phyloP scores from a whole-genome alignment of 768 basidiomycete species.

The Tylopilus plumbeoviolaceoides region DNA sequence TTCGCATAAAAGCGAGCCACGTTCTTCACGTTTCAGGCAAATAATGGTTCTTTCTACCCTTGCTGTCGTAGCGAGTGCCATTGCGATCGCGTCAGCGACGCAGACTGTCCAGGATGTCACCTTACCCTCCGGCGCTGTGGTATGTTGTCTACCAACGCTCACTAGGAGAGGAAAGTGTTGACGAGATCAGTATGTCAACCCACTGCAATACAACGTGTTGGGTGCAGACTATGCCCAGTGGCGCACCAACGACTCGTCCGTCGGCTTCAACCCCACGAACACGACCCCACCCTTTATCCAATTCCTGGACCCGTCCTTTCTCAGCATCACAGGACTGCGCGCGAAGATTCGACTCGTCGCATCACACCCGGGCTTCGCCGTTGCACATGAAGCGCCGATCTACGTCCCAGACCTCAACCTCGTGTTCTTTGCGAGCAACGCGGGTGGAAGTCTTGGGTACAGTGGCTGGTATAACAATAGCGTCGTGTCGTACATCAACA shows the following conservation, averaged over 20 bases:
- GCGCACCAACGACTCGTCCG: constrained; percentile 33
- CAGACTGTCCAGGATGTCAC: background rate
- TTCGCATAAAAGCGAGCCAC: too few species aligned
- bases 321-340: constrained; percentile 51
- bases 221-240: constrained; percentile 41
- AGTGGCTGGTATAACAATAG: constrained; percentile 65
- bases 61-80: constrained; percentile 4
- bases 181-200: constrained; percentile 43
- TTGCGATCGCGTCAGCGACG: background rate
- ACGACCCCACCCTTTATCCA: constrained; percentile 57
- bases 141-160: constrained; percentile 6
- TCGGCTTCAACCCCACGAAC: constrained; percentile 61
- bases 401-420: constrained; percentile 60
- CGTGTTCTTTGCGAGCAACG: constrained; percentile 70
- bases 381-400: constrained; percentile 78
- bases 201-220: constrained; percentile 48
- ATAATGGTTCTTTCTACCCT: background rate
- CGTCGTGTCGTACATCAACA: constrained; percentile 55
- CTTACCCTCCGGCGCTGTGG: constrained; percentile 24
- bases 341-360: constrained; percentile 62
- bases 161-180: background rate
- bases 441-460: constrained; percentile 60
- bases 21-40: too few species aligned
- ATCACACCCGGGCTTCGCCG: constrained; percentile 58
- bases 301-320: constrained; percentile 50